Conservation (phyloP, 495 filamentous ascomycete genomes). For the Trichoderma virens region DNA sequence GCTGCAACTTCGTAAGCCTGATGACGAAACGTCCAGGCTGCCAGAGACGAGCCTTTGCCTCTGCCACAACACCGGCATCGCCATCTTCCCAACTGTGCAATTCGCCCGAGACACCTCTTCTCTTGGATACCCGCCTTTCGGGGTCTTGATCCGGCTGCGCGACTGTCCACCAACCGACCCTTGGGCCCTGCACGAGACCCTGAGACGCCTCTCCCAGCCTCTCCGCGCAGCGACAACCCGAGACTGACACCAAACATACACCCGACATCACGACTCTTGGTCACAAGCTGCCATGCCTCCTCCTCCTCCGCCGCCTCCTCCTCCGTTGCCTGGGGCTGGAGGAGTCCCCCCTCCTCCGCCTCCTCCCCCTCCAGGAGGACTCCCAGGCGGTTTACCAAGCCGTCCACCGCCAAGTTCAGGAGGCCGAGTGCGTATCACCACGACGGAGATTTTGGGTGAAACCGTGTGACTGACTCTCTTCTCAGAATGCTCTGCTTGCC, state of each 20-base stretch:
- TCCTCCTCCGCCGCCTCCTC: constrained; percentile 27
- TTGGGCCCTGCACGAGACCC: not conserved
- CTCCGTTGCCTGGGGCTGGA: constrained; percentile 20
- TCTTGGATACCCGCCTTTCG: not conserved
- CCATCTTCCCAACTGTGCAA: not conserved
- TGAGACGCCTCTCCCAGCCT: not conserved
- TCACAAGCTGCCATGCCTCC: constrained; percentile 12
- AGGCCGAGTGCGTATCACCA: constrained; percentile 14
- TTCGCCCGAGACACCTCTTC: not conserved
- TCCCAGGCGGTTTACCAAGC: constrained; percentile 16
- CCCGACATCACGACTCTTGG: not conserved
- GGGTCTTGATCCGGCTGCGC: not conserved
- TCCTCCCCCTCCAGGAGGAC: constrained; percentile 15
- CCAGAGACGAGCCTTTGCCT: constrained; percentile 1
- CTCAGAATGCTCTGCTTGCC: constrained; percentile 74
- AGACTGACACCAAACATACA: not conserved
- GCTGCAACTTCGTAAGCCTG: constrained; percentile 4
- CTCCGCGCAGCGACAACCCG: not conserved
- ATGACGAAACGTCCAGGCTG: not conserved
- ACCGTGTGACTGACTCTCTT: constrained; percentile 23
- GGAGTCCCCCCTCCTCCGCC: constrained; percentile 19
- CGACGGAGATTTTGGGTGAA: not conserved
- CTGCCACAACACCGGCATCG: not conserved
- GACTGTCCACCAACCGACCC: not conserved
- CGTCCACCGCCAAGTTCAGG: constrained; percentile 16